Evolutionary conservation across 495 filamentous ascomycete genomes (phyloP).

Genomic region (Penicillium argentinense): DNA sequence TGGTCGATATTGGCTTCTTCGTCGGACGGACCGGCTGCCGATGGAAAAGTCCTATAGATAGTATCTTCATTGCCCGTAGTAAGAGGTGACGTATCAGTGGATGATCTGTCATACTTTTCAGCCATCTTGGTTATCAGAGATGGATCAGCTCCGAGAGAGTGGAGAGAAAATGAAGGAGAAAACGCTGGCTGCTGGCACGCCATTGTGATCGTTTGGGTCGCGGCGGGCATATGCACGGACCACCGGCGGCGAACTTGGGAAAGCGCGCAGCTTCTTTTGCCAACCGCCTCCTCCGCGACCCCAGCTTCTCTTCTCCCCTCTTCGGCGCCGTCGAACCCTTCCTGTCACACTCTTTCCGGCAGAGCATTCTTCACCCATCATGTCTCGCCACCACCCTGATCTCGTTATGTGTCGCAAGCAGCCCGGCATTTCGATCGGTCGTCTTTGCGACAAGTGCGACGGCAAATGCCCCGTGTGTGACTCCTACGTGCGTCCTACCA

Average conservation of each 20-base stretch:
- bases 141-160: too few species aligned
- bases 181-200: too few species aligned
- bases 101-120: too few species aligned
- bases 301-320: not conserved
- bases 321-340: not conserved
- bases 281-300: slow-evolving; percentile 9
- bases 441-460: slow-evolving; percentile 99
- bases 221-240: too few species aligned
- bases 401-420: slow-evolving; percentile 99
- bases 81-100: not conserved
- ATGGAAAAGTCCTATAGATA: slow-evolving; percentile 53
- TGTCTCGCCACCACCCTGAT: slow-evolving; percentile 58
- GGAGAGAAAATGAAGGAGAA: too few species aligned
- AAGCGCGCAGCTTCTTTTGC: too few species aligned
- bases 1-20: slow-evolving; percentile 29
- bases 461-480: slow-evolving; percentile 99
- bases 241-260: too few species aligned
- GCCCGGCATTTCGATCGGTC: slow-evolving; percentile 95
- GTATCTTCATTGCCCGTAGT: not conserved
- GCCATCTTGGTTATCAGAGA: too few species aligned
- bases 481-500: slow-evolving; percentile 96
- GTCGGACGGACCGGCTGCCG: slow-evolving; percentile 64
- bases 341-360: not conserved
- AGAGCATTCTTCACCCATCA: slow-evolving; percentile 17
- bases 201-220: too few species aligned